phyloP scores from a whole-genome alignment of 495 filamentous ascomycete genomes.

The Aspergillus conjunctus region DNA sequence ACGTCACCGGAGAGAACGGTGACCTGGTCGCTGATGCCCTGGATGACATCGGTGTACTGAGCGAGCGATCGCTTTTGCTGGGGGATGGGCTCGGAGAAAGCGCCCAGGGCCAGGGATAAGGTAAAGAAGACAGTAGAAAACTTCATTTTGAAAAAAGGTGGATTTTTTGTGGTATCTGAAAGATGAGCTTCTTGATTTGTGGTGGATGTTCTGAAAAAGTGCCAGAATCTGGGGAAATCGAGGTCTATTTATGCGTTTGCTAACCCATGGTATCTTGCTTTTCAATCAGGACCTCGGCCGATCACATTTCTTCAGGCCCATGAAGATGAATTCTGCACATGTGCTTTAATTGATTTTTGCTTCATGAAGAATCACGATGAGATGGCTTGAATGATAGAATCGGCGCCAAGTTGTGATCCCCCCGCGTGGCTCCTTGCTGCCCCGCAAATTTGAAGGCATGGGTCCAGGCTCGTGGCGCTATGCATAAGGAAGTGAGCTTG shows the following conservation, averaged over 20 bases:
- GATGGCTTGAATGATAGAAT: background rate
- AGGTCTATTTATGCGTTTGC: background rate
- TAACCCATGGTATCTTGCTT: background rate
- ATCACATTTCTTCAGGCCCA: background rate
- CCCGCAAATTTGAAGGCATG: background rate
- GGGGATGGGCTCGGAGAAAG: constrained; percentile 1
- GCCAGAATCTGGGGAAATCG: background rate
- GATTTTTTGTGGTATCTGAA: background rate
- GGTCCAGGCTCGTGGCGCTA: background rate
- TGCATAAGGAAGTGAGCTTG: background rate
- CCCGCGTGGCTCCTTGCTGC: background rate
- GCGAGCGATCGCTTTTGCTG: constrained; percentile 30
- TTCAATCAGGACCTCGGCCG: background rate
- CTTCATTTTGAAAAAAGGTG: constrained; percentile 1
- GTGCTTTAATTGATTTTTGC: background rate
- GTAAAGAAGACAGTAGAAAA: background rate
- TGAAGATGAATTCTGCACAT: background rate
- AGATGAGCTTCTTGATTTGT: background rate
- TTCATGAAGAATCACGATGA: background rate
- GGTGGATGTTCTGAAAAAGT: background rate
- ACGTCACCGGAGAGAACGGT: constrained; percentile 36
- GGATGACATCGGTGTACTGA: constrained; percentile 32
- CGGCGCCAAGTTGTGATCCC: background rate
- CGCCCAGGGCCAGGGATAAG: background rate
- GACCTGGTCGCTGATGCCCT: constrained; percentile 32